A percentile compares a stretch with the other conserved stretches of the same genome.
phyloP scores from a whole-genome alignment of 2,329 filamentous ascomycete genomes.

The Knufia fluminis region DNA sequence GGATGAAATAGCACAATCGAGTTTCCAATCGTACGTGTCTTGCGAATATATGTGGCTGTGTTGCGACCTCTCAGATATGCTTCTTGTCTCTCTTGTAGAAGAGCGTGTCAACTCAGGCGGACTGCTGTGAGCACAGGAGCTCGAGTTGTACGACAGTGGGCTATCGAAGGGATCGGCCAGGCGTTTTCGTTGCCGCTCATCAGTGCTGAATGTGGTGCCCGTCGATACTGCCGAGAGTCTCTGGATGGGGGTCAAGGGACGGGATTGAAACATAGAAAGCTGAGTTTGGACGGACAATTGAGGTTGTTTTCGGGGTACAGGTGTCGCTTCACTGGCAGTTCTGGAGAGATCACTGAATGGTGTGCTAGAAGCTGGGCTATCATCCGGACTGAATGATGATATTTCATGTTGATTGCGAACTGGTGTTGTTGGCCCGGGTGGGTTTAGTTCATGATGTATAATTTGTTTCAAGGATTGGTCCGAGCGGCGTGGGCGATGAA shows the following conservation, averaged over 20 bases:
- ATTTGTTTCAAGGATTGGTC: slow-evolving; percentile 3
- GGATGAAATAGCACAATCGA: slow-evolving; percentile 11
- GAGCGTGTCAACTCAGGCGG: neutral
- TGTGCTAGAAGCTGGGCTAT: slow-evolving; percentile 13
- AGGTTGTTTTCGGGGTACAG: neutral
- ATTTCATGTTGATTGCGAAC: slow-evolving; percentile 12
- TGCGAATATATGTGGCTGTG: slow-evolving; percentile 9
- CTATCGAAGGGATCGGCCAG: slow-evolving; percentile 13
- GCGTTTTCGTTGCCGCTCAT: neutral
- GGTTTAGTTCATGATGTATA: neutral
- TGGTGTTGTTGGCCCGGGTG: slow-evolving; percentile 13
- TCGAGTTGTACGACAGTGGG: slow-evolving; percentile 3
- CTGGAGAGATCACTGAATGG: slow-evolving; percentile 8
- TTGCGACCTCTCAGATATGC: slow-evolving; percentile 8
- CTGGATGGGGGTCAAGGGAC: slow-evolving; percentile 5
- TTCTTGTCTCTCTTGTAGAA: slow-evolving; percentile 6
- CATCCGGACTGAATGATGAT: slow-evolving; percentile 20
- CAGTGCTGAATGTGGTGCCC: slow-evolving; percentile 9
- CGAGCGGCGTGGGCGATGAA: slow-evolving; percentile 17
- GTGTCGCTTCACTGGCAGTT: slow-evolving; percentile 3
- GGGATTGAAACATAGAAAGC: slow-evolving; percentile 7
- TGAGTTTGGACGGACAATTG: neutral
- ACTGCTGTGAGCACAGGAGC: neutral
- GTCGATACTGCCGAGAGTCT: slow-evolving; percentile 7
- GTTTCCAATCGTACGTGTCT: slow-evolving; percentile 8